Conservation (phyloP, 805 yeast genomes). For the Nematodospora valgi region DNA sequence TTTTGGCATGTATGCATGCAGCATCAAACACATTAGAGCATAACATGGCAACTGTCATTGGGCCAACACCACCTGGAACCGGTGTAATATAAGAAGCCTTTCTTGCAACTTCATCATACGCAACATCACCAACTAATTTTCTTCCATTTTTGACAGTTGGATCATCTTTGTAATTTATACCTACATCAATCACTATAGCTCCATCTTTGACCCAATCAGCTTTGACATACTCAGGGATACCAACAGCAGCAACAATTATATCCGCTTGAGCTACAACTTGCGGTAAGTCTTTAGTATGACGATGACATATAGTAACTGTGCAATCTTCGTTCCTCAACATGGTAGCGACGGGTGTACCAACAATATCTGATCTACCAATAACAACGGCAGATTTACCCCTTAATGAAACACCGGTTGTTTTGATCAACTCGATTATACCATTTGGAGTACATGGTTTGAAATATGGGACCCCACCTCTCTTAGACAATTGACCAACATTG, state of each 20-base stretch:
- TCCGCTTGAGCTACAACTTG: conserved; percentile 66
- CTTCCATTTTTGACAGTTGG: conserved; percentile 69
- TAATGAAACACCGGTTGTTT: conserved; percentile 61
- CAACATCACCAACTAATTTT: conserved; percentile 93
- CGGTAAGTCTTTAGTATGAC: conserved; percentile 53
- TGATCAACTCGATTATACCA: conserved; percentile 81
- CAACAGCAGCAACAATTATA: conserved; percentile 88
- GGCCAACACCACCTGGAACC: conserved; percentile 99
- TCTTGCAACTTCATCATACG: conserved; percentile 61
- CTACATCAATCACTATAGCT: conserved; percentile 88
- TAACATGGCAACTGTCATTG: conserved; percentile 98
- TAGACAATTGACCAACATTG: conserved; percentile 87
- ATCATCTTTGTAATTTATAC: conserved; percentile 87
- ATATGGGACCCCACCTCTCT: conserved; percentile 77
- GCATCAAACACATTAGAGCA: conserved; percentile 78
- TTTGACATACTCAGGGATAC: conserved; percentile 77
- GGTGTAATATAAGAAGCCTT: conserved; percentile 80
- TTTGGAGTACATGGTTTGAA: conserved; percentile 95
- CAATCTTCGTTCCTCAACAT: conserved; percentile 75
- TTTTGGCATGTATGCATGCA: conserved; percentile 59
- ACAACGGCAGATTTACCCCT: conserved; percentile 88
- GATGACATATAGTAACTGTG: conserved; percentile 82
- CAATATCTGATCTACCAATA: conserved; percentile 92
- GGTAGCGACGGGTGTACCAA: conserved; percentile 90
- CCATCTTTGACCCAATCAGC: conserved; percentile 87